phyloP scores from a whole-genome alignment of 352 stramenopile genomes.

The Phytophthora constricta region DNA sequence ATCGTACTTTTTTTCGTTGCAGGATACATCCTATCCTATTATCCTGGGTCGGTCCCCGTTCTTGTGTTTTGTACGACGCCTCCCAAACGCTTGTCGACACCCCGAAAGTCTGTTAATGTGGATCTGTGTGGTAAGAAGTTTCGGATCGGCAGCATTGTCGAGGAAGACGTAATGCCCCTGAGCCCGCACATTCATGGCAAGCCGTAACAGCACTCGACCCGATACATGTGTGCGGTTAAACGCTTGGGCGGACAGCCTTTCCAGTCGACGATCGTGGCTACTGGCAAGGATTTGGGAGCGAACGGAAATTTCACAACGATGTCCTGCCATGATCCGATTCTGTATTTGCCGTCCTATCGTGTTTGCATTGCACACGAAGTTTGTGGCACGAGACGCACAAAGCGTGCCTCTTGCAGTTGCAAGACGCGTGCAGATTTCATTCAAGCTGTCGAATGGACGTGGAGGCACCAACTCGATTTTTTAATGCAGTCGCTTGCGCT shows the following conservation, averaged over 20 bases:
- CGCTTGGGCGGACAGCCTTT: slow-evolving; percentile 6
- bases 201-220: background rate
- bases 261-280: slow-evolving; percentile 8
- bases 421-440: slow-evolving; percentile 1
- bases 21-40: too few relatives aligned
- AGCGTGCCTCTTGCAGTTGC: slow-evolving; percentile 8
- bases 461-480: background rate
- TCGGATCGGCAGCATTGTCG: background rate
- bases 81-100: too few relatives aligned
- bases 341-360: background rate
- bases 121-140: background rate
- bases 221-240: background rate
- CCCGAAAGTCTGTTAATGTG: too few relatives aligned
- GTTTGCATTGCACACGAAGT: background rate
- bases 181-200: background rate
- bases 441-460: slow-evolving; percentile 3
- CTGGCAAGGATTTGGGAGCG: slow-evolving; percentile 20
- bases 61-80: too few relatives aligned
- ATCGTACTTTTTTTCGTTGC: too few relatives aligned
- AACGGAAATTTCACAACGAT: slow-evolving; percentile 17
- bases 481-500: background rate
- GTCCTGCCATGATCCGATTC: background rate
- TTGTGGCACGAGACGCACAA: too few relatives aligned
- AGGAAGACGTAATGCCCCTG: too few relatives aligned
- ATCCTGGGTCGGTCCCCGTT: too few relatives aligned